A percentile compares a stretch with the other conserved stretches of the same genome.
Conservation (phyloP, 805 yeast genomes). For the Pichia insulana region DNA sequence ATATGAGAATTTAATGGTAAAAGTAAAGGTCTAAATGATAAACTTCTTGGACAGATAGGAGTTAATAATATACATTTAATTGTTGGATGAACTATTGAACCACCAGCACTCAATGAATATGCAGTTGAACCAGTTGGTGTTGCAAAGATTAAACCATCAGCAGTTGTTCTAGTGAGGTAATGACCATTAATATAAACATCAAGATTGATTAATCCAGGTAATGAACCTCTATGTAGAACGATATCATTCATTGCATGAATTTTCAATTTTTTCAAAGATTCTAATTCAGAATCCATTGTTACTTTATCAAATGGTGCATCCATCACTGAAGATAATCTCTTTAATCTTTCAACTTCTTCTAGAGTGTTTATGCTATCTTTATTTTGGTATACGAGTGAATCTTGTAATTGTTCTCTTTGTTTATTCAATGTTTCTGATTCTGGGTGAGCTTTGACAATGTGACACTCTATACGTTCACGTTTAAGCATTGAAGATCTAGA, state of each 20-base stretch:
- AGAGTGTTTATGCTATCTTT: constrained; percentile 1
- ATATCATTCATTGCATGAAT: constrained; percentile 87
- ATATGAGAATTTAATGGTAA: constrained; percentile 75
- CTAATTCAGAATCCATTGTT: constrained; percentile 11
- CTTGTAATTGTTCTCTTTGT: neutral
- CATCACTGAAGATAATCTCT: constrained; percentile 10
- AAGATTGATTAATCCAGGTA: constrained; percentile 75
- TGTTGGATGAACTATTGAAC: constrained; percentile 83
- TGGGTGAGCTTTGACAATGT: constrained; percentile 32
- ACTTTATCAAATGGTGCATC: constrained; percentile 13
- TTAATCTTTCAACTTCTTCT: constrained; percentile 9
- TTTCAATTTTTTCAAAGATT: constrained; percentile 12
- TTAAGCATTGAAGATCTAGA: constrained; percentile 66
- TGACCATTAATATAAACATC: constrained; percentile 83
- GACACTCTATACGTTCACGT: constrained; percentile 74
- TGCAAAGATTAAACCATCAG: constrained; percentile 78
- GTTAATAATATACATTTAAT: constrained; percentile 77
- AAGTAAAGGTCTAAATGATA: constrained; percentile 82
- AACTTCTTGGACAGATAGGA: constrained; percentile 86
- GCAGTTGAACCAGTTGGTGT: constrained; percentile 97
- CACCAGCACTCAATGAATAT: constrained; percentile 82
- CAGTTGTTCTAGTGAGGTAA: constrained; percentile 80
- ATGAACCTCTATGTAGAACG: constrained; percentile 77
- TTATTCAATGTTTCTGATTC: neutral
- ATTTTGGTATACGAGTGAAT: constrained; percentile 1